These are phyloP conservation scores for Salvia miltiorrhiza DNA, from an alignment of 257 asterid genomes.

Conservation along the genomic window DNA sequence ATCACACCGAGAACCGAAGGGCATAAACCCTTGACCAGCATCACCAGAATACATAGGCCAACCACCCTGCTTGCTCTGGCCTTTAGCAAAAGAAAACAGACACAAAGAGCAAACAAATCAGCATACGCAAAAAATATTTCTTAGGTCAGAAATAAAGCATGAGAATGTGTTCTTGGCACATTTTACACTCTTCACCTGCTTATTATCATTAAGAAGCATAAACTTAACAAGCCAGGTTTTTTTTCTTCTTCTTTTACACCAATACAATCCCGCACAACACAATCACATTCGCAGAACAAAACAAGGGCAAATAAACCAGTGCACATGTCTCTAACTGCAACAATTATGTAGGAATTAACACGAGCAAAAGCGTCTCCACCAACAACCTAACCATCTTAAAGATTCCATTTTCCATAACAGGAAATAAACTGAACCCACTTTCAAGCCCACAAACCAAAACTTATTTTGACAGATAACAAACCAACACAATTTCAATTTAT, in stretches of 20 bases:
- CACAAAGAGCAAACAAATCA: conserved; percentile 15
- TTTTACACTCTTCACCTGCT: background rate
- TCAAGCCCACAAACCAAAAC: conserved; percentile 1
- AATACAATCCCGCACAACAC: background rate
- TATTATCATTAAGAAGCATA: background rate
- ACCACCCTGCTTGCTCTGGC: conserved; percentile 91
- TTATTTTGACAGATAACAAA: background rate
- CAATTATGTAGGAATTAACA: background rate
- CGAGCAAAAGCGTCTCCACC: conserved; percentile 12
- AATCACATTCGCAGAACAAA: background rate
- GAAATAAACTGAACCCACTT: conserved; percentile 9
- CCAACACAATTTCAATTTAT: background rate
- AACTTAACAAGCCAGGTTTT: background rate
- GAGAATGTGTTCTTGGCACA: background rate
- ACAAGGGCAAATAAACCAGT: background rate
- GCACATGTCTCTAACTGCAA: background rate
- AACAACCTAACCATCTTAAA: conserved; percentile 1
- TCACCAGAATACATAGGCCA: conserved; percentile 72
- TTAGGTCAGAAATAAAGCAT: background rate
- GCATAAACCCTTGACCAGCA: conserved; percentile 54
- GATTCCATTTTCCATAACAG: background rate
- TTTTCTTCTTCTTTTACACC: conserved; percentile 20
- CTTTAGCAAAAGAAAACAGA: conserved; percentile 44
- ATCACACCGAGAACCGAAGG: conserved; percentile 55
- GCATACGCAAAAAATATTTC: conserved; percentile 21